Conservation (phyloP, 139 green algal species). For the Chlorella sp. region DNA sequence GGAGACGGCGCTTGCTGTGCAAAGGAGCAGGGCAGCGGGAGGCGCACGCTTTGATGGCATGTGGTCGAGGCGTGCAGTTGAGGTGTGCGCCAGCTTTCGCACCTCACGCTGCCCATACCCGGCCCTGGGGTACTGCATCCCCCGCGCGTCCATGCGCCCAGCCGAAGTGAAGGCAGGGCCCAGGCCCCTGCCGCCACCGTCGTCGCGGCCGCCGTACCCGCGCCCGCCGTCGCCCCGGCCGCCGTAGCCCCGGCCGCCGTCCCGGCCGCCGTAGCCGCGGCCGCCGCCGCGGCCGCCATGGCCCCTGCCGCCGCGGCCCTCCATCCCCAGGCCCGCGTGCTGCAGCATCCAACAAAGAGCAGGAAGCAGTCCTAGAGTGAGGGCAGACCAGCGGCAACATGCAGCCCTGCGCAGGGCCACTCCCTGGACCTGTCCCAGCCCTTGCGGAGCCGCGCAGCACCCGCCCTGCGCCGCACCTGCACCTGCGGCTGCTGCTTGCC, state of each 20-base stretch:
- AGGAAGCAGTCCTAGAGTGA: no score
- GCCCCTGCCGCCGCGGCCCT: constrained; percentile 5
- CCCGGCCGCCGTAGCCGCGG: neutral
- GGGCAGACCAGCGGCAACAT: neutral
- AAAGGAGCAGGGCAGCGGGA: no score
- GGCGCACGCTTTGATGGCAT: no score
- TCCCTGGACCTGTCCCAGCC: neutral
- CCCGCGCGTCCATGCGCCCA: no score
- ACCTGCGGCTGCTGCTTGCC: constrained; percentile 21
- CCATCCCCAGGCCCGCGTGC: neutral
- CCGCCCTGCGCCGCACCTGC: neutral
- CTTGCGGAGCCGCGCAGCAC: no score
- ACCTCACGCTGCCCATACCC: no score
- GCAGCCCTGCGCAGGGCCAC: neutral
- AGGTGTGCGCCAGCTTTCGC: no score
- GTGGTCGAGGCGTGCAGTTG: no score
- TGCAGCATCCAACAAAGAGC: neutral
- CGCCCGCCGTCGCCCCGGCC: neutral
- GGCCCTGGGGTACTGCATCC: no score
- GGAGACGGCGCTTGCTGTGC: no score
- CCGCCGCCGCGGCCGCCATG: neutral
- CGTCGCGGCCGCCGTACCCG: neutral
- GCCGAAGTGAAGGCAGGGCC: no score
- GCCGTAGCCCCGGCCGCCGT: neutral
- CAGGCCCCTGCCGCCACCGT: neutral